Evolutionary conservation across 164 flowering plant genomes (phyloP), one percentile per base, ranked within the genome.

Genomic region (Santalum album): DNA sequence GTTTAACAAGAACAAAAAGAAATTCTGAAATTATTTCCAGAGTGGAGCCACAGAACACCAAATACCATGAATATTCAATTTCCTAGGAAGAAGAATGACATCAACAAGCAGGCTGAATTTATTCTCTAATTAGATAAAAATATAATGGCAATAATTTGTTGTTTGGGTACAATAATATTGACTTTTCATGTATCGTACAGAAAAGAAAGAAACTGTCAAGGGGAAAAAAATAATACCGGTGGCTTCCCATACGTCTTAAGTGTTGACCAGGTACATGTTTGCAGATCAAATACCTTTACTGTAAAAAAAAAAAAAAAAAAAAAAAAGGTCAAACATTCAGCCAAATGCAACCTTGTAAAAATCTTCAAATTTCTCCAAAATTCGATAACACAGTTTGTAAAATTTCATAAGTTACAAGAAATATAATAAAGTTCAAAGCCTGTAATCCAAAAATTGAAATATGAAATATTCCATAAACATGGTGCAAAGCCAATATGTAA

Each of bases 161-260:
- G n/a, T n/a, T n/a, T n/a, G n/a, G n/a, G n/a, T n/a, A n/a, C n/a
- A n/a, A n/a, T n/a, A n/a, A n/a, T n/a, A n/a, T n/a, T n/a, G n/a
- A n/a, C n/a, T n/a, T n/a, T n/a, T n/a, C n/a, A n/a, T n/a, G n/a
- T n/a, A n/a, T n/a, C n/a, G n/a, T n/a, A n/a, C n/a, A n/a, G n/a
- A n/a, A n/a, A n/a, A n/a, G n/a, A n/a, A n/a, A n/a, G n/a, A n/a
- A n/a, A n/a, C n/a, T n/a, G n/a, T n/a, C n/a, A n/a, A n/a, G 52
- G 44, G 61, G 22, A 56, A 52, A 1, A 58, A 53, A 65, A 47
- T 52, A 44, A 54, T 83, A 90, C 98, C 79, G 96, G 98, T 53
- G 90, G 66, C 69, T 85, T 79, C 52, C 99, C 99, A 59, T 94
- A 86, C 47, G 99, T 90, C 87, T 78, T 87, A 59, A 94, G 69